Evolutionary conservation across 805 yeast species (phyloP), one percentile per base, ranked within the genome.

Genomic region (Saturnispora hagleri): DNA sequence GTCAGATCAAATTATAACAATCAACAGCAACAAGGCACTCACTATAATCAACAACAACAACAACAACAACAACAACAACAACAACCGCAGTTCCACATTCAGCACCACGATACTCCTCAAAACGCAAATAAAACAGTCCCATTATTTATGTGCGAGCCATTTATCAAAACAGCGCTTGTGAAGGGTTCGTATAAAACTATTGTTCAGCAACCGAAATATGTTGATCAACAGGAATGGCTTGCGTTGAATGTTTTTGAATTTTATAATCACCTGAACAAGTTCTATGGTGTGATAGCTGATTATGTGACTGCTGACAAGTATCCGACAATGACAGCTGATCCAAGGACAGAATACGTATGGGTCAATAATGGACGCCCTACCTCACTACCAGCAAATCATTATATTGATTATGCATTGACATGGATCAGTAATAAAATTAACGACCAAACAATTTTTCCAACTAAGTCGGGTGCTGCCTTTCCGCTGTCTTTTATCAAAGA

Each of bases 101-200:
- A 53, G 20, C 48, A 53, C 18, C 54, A 51, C 20, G 26, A 31
- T 22, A 38, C 17, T 4, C 62, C 54, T 46, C 61, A 55, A 34
- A 58, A 54, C 18, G 57, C 53, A 45, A 50, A 38, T 40, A 62
- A 56, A 17, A 53, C 59, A 48, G 61, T 69, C 47, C 89, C 89
- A 4, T 70, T 93, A 51, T 93, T 90, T 62, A 65, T 93, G 58
- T 83, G 93, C 62, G 96, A 90, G 60, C 98, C 97, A 13, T 93
- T 86, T 66, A 93, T 90, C 5, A 83, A 90, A 55, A 88, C 97
- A 0, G 95, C 98, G 0, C 72, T 93, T 35, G 99, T 95, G 18
- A 93, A 91, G 64, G 99, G 99, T 17, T 86, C 96, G 0, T 93
- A 89, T 72, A 89, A 87, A 62, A 90, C 99, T 1, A 93, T 93